Conservation (phyloP, 2,329 filamentous ascomycete species). For the Pseudogymnoascus sp. region DNA sequence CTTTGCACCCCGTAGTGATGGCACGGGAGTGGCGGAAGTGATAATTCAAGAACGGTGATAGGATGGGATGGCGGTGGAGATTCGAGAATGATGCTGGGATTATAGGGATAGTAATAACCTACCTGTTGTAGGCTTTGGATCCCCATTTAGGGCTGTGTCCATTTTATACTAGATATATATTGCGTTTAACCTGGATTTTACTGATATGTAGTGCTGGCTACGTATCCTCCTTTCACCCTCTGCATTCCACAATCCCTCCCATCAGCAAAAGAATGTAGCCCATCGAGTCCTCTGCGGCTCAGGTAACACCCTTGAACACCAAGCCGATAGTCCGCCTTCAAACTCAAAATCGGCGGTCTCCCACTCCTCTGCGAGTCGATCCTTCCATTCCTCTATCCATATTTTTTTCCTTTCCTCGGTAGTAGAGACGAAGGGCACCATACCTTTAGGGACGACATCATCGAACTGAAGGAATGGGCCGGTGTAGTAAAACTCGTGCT, state of each 20-base stretch:
- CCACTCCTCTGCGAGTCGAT: not conserved
- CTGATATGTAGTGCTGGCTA: not conserved
- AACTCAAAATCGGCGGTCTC: not conserved
- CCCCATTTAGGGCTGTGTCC: no score
- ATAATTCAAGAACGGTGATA: no score
- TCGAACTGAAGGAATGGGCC: not conserved
- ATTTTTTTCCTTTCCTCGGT: not conserved
- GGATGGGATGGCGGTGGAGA: no score
- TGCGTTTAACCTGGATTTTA: no score
- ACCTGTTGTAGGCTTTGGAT: no score
- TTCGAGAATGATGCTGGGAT: no score
- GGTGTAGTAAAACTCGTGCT: not conserved
- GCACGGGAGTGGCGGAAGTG: no score
- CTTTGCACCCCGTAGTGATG: no score
- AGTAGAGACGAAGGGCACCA: not conserved
- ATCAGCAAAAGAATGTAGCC: not conserved
- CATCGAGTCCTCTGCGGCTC: not conserved
- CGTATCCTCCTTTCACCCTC: no score
- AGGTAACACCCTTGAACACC: not conserved
- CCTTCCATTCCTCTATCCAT: conserved; percentile 1
- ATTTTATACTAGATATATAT: no score
- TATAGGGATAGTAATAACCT: no score
- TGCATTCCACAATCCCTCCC: no score
- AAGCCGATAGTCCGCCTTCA: not conserved
- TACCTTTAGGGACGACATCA: not conserved